Conservation (phyloP, 2,329 filamentous ascomycete species). For the Corniculantispora saksenae region DNA sequence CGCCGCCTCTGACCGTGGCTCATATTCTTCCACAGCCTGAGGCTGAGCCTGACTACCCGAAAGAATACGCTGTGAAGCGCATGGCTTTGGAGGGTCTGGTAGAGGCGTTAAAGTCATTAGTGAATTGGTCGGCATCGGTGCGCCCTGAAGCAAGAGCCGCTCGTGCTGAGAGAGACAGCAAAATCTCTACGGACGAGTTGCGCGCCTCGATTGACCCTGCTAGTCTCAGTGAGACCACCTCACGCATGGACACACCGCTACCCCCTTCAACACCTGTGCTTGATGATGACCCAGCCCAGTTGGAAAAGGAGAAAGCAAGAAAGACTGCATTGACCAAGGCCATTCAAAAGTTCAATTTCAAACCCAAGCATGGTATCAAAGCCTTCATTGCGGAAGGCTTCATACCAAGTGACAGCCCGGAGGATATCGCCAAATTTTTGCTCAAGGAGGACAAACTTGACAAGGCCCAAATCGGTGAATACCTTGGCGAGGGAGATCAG, state of each 20-base stretch:
- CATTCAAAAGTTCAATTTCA: slow-evolving; percentile 93
- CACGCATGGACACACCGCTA: slow-evolving; percentile 59
- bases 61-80: slow-evolving; percentile 89
- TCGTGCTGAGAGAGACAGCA: slow-evolving; percentile 36
- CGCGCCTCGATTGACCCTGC: slow-evolving; percentile 70
- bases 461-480: slow-evolving; percentile 92
- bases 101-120: slow-evolving; percentile 82
- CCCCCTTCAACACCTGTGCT: slow-evolving; percentile 66
- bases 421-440: slow-evolving; percentile 84
- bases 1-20: slow-evolving; percentile 80
- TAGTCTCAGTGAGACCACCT: slow-evolving; percentile 55
- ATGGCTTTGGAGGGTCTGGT: slow-evolving; percentile 86
- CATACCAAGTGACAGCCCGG: slow-evolving; percentile 74
- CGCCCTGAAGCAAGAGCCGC: slow-evolving; percentile 54
- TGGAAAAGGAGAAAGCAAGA: slow-evolving; percentile 92
- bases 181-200: slow-evolving; percentile 48
- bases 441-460: slow-evolving; percentile 80
- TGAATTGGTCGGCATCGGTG: slow-evolving; percentile 79
- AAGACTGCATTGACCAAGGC: slow-evolving; percentile 92
- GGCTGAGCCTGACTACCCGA: slow-evolving; percentile 71
- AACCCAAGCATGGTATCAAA: slow-evolving; percentile 92
- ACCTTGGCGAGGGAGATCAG: slow-evolving; percentile 87
- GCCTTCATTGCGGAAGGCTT: slow-evolving; percentile 81
- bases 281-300: slow-evolving; percentile 88
- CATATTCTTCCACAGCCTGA: slow-evolving; percentile 65